phyloP scores from a whole-genome alignment of 257 asterid species.

The Penstemon barbatus region DNA sequence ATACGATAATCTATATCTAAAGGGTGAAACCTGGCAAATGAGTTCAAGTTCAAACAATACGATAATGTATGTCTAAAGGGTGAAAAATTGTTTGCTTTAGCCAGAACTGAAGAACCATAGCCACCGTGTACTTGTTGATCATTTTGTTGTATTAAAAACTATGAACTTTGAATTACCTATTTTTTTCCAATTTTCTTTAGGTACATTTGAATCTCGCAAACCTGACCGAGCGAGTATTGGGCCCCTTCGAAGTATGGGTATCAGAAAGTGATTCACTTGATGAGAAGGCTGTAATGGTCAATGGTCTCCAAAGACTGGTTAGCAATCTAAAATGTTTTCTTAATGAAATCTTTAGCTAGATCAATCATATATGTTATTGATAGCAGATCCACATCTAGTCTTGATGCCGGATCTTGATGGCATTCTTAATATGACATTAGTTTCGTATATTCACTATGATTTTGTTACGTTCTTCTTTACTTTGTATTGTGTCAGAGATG shows the following conservation, averaged over 20 bases:
- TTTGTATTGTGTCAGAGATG: background rate
- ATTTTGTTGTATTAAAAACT: slow-evolving; percentile 12
- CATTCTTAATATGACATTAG: slow-evolving; percentile 8
- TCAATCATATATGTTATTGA: slow-evolving; percentile 19
- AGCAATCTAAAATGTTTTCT: slow-evolving; percentile 31
- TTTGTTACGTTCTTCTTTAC: background rate
- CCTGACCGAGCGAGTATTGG: slow-evolving; percentile 80
- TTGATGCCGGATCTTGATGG: background rate
- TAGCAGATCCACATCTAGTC: background rate
- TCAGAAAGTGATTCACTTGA: slow-evolving; percentile 73
- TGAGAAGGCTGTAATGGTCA: slow-evolving; percentile 80
- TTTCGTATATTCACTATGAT: background rate
- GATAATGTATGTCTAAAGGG: background rate
- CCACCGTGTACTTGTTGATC: slow-evolving; percentile 9
- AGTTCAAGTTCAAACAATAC: background rate
- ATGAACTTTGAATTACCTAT: slow-evolving; percentile 22
- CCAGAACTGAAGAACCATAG: slow-evolving; percentile 18
- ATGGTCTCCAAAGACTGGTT: slow-evolving; percentile 89
- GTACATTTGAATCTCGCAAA: slow-evolving; percentile 66
- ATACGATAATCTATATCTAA: slow-evolving; percentile 5
- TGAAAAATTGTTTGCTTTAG: slow-evolving; percentile 15
- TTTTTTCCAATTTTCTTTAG: slow-evolving; percentile 34
- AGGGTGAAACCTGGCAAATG: slow-evolving; percentile 5
- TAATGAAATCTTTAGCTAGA: slow-evolving; percentile 10
- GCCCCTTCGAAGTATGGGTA: slow-evolving; percentile 88